Conservation (phyloP, 148 eudicot genomes). For the Vaccinium corymbosum region DNA sequence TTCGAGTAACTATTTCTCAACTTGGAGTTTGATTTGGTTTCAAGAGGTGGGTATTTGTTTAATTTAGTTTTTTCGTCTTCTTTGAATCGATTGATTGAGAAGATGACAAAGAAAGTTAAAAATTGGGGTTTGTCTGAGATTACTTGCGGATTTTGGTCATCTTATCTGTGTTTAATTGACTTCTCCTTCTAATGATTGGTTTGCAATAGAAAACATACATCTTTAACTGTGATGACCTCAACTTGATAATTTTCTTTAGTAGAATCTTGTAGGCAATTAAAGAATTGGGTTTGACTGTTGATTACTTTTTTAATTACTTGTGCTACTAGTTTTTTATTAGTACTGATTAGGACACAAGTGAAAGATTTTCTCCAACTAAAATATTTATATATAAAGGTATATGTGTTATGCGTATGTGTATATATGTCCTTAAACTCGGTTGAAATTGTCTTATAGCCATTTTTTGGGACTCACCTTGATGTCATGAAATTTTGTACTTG, state of each 20-base stretch:
- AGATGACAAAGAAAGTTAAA: background rate
- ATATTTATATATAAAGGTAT: background rate
- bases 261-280: slow-evolving; percentile 41
- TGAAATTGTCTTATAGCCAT: slow-evolving; percentile 19
- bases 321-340: slow-evolving; percentile 19
- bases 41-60: slow-evolving; percentile 31
- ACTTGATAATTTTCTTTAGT: slow-evolving; percentile 30
- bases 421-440: slow-evolving; percentile 4
- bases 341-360: slow-evolving; percentile 54
- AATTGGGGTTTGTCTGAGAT: slow-evolving; percentile 18
- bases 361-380: slow-evolving; percentile 3
- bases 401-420: slow-evolving; percentile 4
- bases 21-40: slow-evolving; percentile 26
- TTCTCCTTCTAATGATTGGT: slow-evolving; percentile 41
- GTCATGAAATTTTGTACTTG: slow-evolving; percentile 11
- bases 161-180: slow-evolving; percentile 45
- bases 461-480: slow-evolving; percentile 10
- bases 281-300: slow-evolving; percentile 49
- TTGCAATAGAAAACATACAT: slow-evolving; percentile 30
- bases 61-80: background rate
- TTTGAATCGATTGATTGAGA: slow-evolving; percentile 17
- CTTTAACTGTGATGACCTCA: slow-evolving; percentile 32
- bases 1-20: slow-evolving; percentile 29
- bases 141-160: slow-evolving; percentile 38
- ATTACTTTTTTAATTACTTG: slow-evolving; percentile 36